Evolutionary conservation across 495 filamentous ascomycete species (phyloP), one percentile per base, ranked within the genome.

Genomic region (Patellaria atrata): DNA sequence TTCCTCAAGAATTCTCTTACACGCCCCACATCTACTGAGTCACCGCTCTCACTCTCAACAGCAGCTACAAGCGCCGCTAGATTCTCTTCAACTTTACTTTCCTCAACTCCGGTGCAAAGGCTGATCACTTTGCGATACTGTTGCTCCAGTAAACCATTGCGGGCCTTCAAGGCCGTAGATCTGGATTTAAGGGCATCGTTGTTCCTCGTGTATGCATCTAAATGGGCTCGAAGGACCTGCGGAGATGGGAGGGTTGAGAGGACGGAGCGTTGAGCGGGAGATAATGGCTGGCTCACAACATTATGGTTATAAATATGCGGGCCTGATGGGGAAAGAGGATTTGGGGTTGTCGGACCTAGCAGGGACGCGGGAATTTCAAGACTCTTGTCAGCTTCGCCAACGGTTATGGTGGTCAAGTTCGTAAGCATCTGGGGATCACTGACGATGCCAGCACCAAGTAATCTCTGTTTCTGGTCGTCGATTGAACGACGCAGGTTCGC

Each of bases 1-100:
- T 76, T 76, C 16, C 72, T 69, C 40, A 87, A 53, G 50, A 87
- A 84, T 30, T 81, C 68, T 49, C 70, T 60, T 17, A 86, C 74
- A 20, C 81, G 59, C 14, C 66, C 67, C 16, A 79, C 65, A 48
- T 85, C 81, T 3, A 79, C 61, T 27, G 52, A 45, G 19, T 75
- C 75, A 3, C 66, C 68, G 26, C 65, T 63, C 46, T 87, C 81
- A 44, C 75, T 81, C 54, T 83, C 77, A 6, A 87, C 73, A 10
- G 82, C 82, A 30, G 63, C 55, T 26, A 77, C 59, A 18, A 87
- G 51, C 7, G 61, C 65, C 37, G 69, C 70, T 1, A 83, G 43
- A 32, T 71, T 49, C n/a, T 56, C 59, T 35, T 85, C 82, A 1
- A 85, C 70, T 37, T 70, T 63, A 6, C 55, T 56, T 37, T 80